Conservation (phyloP, 257 asterid species). For the Nyctanthes arbortristis region DNA sequence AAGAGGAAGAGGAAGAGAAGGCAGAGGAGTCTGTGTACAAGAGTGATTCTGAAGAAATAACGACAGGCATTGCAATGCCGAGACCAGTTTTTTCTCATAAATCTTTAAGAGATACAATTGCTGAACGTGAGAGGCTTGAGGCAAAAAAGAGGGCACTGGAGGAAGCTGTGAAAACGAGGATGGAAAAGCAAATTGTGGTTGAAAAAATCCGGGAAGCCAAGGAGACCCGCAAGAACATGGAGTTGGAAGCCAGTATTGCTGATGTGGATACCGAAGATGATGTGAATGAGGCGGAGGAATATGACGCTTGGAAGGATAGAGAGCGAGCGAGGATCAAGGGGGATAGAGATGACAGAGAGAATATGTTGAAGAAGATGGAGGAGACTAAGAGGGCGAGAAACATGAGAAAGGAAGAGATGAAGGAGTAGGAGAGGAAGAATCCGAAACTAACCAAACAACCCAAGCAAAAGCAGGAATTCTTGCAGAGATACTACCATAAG, state of each 20-base stretch:
- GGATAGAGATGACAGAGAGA: constrained; percentile 87
- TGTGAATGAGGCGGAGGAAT: constrained; percentile 85
- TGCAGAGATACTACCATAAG: constrained; percentile 96
- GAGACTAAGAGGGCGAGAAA: constrained; percentile 87
- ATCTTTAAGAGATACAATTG: constrained; percentile 78
- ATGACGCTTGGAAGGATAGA: constrained; percentile 92
- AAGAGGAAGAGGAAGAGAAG: constrained; percentile 78
- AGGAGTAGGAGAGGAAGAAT: constrained; percentile 98
- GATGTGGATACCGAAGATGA: constrained; percentile 97
- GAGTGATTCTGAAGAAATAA: constrained; percentile 83
- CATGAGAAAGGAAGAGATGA: constrained; percentile 94
- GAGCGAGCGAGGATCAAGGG: constrained; percentile 97
- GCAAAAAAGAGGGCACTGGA: constrained; percentile 78
- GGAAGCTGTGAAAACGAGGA: constrained; percentile 66
- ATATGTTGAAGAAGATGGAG: constrained; percentile 79
- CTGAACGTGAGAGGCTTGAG: constrained; percentile 89
- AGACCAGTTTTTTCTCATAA: constrained; percentile 84
- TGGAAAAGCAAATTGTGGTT: constrained; percentile 69
- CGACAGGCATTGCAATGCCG: constrained; percentile 64
- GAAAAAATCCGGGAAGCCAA: constrained; percentile 86
- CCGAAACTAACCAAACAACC: constrained; percentile 49
- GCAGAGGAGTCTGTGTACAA: constrained; percentile 74
- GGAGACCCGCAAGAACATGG: constrained; percentile 76
- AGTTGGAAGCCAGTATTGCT: constrained; percentile 63
- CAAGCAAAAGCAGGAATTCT: constrained; percentile 78